These are phyloP conservation scores for Boletus hoseneyae DNA, from an alignment of 1,284 basidiomycete genomes.

Conservation along the genomic window DNA sequence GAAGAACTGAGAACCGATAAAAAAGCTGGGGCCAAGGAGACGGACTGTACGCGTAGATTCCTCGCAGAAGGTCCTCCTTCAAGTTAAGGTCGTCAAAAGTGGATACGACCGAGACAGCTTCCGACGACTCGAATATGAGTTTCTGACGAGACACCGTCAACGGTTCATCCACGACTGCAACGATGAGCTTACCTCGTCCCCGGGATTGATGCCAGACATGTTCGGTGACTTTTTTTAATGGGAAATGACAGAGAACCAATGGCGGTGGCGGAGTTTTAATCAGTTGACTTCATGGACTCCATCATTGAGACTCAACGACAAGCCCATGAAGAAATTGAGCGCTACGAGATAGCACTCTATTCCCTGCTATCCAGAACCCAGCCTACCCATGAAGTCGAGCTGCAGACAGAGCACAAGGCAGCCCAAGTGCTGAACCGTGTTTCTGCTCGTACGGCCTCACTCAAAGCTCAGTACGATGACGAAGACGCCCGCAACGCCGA, in stretches of 20 bases:
- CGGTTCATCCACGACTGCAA: not conserved
- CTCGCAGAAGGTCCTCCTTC: slow-evolving; percentile 94
- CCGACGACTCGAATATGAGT: slow-evolving; percentile 97
- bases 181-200: slow-evolving; percentile 58
- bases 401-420: slow-evolving; percentile 85
- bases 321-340: slow-evolving; percentile 93
- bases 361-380: slow-evolving; percentile 64
- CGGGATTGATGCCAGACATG: slow-evolving; percentile 77
- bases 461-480: slow-evolving; percentile 75
- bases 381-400: slow-evolving; percentile 57
- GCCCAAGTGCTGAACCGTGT: slow-evolving; percentile 84
- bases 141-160: slow-evolving; percentile 47
- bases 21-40: slow-evolving; percentile 17
- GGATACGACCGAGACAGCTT: slow-evolving; percentile 84
- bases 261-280: slow-evolving; percentile 54
- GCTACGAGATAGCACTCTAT: slow-evolving; percentile 76
- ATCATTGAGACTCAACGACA: slow-evolving; percentile 90
- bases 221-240: slow-evolving; percentile 34
- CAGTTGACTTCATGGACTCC: slow-evolving; percentile 70
- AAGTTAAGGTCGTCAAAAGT: slow-evolving; percentile 92
- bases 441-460: slow-evolving; percentile 60
- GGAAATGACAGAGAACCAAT: slow-evolving; percentile 31
- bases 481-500: slow-evolving; percentile 62
- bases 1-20: slow-evolving; percentile 4
- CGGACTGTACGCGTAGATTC: slow-evolving; percentile 98